These are phyloP conservation scores for Phoma sp. DNA, from an alignment of 2,329 filamentous ascomycete genomes.

Conservation along the genomic window DNA sequence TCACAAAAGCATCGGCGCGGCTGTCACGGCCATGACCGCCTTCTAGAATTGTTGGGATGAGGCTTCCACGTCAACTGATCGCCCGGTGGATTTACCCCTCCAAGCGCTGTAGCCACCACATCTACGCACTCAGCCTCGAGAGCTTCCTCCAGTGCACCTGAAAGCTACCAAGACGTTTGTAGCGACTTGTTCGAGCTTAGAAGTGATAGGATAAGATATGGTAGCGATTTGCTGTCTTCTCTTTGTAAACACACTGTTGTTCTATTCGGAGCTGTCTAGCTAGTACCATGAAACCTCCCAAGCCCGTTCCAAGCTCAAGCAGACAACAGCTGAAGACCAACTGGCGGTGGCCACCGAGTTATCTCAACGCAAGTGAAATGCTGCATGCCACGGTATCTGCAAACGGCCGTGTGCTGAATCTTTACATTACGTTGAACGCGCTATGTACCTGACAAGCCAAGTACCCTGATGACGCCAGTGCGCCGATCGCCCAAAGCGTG, in stretches of 20 bases:
- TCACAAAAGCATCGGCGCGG: constrained; percentile 28
- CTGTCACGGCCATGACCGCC: constrained; percentile 17
- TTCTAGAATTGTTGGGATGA: constrained; percentile 16
- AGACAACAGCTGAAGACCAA: neutral
- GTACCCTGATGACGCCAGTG: constrained; percentile 19
- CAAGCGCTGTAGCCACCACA: neutral
- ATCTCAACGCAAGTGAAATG: neutral
- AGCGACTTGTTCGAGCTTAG: neutral
- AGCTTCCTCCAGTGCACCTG: neutral
- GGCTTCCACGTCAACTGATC: constrained; percentile 13
- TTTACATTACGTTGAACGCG: constrained; percentile 17
- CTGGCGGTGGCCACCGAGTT: neutral
- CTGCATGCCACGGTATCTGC: constrained; percentile 1
- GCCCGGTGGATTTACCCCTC: constrained; percentile 7
- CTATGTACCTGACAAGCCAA: constrained; percentile 17
- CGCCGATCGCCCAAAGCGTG: constrained; percentile 10
- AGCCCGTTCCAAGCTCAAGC: neutral
- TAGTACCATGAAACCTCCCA: neutral
- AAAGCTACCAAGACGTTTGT: neutral
- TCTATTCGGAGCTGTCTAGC: neutral
- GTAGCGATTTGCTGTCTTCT: neutral
- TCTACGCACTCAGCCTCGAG: constrained; percentile 2
- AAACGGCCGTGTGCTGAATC: constrained; percentile 11
- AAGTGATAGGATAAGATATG: neutral
- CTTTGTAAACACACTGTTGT: neutral